Conservation (phyloP, 257 asterid genomes). For the Avicennia marina region DNA sequence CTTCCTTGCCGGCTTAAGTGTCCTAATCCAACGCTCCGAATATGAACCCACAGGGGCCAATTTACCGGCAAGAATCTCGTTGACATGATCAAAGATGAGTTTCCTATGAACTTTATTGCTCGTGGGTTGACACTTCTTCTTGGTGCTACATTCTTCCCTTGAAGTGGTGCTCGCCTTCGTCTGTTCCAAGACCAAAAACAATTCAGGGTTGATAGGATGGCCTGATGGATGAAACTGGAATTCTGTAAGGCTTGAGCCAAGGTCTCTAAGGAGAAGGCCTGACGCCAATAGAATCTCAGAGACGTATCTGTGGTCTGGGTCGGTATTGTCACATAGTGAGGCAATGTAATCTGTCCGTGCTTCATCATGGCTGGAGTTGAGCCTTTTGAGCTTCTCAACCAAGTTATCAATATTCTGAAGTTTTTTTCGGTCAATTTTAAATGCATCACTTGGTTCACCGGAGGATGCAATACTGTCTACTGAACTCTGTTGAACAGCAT, state of each 20-base stretch:
- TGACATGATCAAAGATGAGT: conserved; percentile 64
- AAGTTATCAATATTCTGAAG: conserved; percentile 70
- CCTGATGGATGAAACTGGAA: conserved; percentile 87
- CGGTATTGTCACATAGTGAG: conserved; percentile 69
- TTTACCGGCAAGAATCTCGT: conserved; percentile 71
- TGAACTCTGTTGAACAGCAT: conserved; percentile 17
- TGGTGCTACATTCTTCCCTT: conserved; percentile 28
- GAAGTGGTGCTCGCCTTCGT: conserved; percentile 49
- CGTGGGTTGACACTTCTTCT: conserved; percentile 27
- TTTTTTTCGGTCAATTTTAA: conserved; percentile 52
- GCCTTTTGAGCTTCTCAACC: conserved; percentile 74
- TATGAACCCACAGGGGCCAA: conserved; percentile 30
- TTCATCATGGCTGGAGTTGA: conserved; percentile 92
- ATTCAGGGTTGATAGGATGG: conserved; percentile 82
- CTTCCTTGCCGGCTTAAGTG: conserved; percentile 29
- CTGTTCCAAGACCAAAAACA: conserved; percentile 92
- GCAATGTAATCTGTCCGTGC: conserved; percentile 90
- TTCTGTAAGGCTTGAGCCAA: conserved; percentile 50
- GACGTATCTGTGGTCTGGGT: conserved; percentile 77
- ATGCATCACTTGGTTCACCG: conserved; percentile 27
- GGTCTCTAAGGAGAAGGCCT: conserved; percentile 86
- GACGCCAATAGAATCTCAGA: conserved; percentile 91
- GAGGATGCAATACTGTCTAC: conserved; percentile 19
- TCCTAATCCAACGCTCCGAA: conserved; percentile 37
- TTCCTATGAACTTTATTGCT: conserved; percentile 53